Conservation (phyloP, 2,329 filamentous ascomycete species). For the Cryphonectria naterciae region DNA sequence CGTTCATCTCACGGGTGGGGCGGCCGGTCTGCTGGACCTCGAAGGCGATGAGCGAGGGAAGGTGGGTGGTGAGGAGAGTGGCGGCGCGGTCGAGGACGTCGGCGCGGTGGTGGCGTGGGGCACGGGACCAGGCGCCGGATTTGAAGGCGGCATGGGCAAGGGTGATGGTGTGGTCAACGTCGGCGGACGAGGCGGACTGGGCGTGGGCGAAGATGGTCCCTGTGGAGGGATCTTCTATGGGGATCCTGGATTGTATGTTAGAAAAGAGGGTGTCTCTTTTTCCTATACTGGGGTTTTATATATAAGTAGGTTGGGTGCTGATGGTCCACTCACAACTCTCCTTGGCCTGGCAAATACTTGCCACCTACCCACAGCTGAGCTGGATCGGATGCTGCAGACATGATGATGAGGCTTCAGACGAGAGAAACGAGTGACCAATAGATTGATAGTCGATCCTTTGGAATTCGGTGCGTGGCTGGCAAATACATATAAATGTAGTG, state of each 20-base stretch:
- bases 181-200: slow-evolving; percentile 49
- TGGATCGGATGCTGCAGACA: background rate
- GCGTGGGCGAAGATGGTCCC: slow-evolving; percentile 38
- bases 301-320: background rate
- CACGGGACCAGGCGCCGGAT: slow-evolving; percentile 59
- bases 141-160: slow-evolving; percentile 52
- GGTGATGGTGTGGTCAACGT: slow-evolving; percentile 48
- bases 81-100: slow-evolving; percentile 66
- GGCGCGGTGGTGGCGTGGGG: slow-evolving; percentile 61
- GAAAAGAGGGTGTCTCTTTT: background rate
- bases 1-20: slow-evolving; percentile 70
- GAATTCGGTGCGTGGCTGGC: no score
- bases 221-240: slow-evolving; percentile 36
- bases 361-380: slow-evolving; percentile 32
- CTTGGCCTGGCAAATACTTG: slow-evolving; percentile 27
- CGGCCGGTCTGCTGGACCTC: slow-evolving; percentile 72
- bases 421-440: background rate
- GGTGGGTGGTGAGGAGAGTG: slow-evolving; percentile 52
- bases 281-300: no score
- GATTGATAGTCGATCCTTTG: background rate
- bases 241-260: slow-evolving; percentile 30
- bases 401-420: background rate
- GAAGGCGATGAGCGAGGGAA: slow-evolving; percentile 62
- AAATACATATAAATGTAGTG: background rate
- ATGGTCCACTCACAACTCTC: slow-evolving; percentile 30